phyloP scores from a whole-genome alignment of 2,329 filamentous ascomycete genomes.

The Penicillium hordei region DNA sequence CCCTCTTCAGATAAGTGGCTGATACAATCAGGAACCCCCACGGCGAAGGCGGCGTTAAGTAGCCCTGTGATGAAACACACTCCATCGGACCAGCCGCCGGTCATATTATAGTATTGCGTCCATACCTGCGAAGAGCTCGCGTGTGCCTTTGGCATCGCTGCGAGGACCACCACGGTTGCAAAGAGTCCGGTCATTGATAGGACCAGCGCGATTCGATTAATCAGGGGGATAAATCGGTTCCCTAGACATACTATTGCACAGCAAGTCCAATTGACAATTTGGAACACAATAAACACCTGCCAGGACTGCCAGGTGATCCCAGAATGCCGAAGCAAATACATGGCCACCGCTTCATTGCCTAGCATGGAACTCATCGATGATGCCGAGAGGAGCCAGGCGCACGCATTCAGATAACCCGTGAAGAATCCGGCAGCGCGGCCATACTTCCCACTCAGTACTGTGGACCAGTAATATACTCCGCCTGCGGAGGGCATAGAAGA shows the following conservation, averaged over 20 bases:
- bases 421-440: slow-evolving; percentile 48
- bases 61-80: slow-evolving; percentile 57
- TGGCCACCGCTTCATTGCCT: slow-evolving; percentile 33
- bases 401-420: slow-evolving; percentile 38
- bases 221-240: slow-evolving; percentile 50
- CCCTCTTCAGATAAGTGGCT: slow-evolving; percentile 62
- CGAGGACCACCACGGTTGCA: slow-evolving; percentile 49
- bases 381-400: slow-evolving; percentile 33
- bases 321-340: slow-evolving; percentile 31
- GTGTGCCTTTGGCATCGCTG: slow-evolving; percentile 48
- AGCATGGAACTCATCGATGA: slow-evolving; percentile 35
- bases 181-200: slow-evolving; percentile 52
- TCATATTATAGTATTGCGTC: slow-evolving; percentile 31
- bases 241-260: slow-evolving; percentile 54
- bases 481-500: slow-evolving; percentile 57
- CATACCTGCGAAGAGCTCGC: slow-evolving; percentile 30
- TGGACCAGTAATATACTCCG: slow-evolving; percentile 59
- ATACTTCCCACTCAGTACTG: slow-evolving; percentile 50
- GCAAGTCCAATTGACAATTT: slow-evolving; percentile 54
- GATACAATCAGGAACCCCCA: slow-evolving; percentile 63
- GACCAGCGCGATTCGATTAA: slow-evolving; percentile 55
- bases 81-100: slow-evolving; percentile 34
- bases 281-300: slow-evolving; percentile 35
- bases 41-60: slow-evolving; percentile 64
- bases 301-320: slow-evolving; percentile 27